Evolutionary conservation across 2,329 filamentous ascomycete genomes (phyloP).

Genomic region (Sporothrix dimorphospora): DNA sequence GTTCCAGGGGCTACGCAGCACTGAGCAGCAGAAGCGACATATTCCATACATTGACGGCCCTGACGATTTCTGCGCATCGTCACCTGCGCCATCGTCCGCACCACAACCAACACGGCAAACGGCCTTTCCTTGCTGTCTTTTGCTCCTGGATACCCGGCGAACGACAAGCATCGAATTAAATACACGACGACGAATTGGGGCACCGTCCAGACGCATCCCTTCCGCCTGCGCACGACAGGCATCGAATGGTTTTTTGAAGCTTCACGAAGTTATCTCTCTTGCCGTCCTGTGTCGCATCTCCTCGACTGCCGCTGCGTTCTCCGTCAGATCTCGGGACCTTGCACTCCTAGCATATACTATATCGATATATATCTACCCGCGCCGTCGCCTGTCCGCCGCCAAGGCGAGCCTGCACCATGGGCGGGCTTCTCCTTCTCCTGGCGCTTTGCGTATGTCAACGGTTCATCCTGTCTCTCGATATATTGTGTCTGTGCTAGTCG

Average conservation of each 20-base stretch:
- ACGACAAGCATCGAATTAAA: neutral
- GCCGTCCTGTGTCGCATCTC: neutral
- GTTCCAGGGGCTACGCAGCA: conserved; percentile 21
- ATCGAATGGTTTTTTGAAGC: neutral
- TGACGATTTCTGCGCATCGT: neutral
- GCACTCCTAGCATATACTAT: neutral
- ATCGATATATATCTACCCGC: neutral
- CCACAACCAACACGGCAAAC: conserved; percentile 8
- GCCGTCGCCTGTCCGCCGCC: conserved; percentile 20
- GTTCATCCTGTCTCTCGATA: neutral
- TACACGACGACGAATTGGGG: neutral
- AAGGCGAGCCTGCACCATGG: conserved; percentile 37
- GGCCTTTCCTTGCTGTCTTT: neutral
- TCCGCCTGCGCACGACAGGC: neutral
- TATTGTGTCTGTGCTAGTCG: neutral
- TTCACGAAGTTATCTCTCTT: neutral
- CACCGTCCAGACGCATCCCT: neutral
- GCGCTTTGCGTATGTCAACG: conserved; percentile 39
- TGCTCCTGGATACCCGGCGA: neutral
- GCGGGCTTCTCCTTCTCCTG: conserved; percentile 42
- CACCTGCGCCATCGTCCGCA: neutral
- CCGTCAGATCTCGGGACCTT: too few relatives aligned
- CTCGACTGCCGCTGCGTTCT: neutral
- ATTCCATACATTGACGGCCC: neutral
- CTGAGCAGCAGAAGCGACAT: conserved; percentile 4